Percentiles rank a stretch among this genome's conserved stretches.
Evolutionary conservation across 139 green algal species (phyloP).

Genomic region (Volvox africanus): DNA sequence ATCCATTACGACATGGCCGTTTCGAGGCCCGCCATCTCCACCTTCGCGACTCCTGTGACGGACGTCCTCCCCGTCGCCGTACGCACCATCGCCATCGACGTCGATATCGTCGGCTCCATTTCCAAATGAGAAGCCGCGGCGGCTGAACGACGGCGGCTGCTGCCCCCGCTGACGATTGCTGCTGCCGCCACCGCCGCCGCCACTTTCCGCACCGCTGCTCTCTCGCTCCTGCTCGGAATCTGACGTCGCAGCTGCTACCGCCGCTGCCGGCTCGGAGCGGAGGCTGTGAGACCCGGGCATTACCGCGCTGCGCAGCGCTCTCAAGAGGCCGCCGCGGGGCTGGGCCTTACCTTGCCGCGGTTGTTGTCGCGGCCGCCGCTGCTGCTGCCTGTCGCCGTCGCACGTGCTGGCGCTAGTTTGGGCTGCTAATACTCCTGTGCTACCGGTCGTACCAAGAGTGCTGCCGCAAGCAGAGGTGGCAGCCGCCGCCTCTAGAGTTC

Average conservation of each 20-base stretch:
- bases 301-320: neutral
- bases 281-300: neutral
- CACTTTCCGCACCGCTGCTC: neutral
- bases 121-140: neutral
- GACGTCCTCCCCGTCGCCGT: neutral
- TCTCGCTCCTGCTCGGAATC: neutral
- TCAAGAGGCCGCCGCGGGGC: neutral
- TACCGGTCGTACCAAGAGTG: neutral
- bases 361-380: neutral
- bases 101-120: neutral
- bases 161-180: neutral
- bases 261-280: neutral
- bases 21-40: neutral
- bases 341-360: neutral
- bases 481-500: neutral
- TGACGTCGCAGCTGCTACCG: neutral
- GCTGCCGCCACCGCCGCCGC: neutral
- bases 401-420: too few relatives aligned
- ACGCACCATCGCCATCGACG: neutral
- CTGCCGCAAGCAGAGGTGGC: neutral
- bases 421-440: too few relatives aligned
- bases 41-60: neutral
- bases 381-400: neutral
- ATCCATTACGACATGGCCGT: neutral
- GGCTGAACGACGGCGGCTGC: conserved; percentile 28